These are phyloP conservation scores for Pseudogymnoascus sp. DNA, from an alignment of 2,329 filamentous ascomycete species.

Conservation along the genomic window DNA sequence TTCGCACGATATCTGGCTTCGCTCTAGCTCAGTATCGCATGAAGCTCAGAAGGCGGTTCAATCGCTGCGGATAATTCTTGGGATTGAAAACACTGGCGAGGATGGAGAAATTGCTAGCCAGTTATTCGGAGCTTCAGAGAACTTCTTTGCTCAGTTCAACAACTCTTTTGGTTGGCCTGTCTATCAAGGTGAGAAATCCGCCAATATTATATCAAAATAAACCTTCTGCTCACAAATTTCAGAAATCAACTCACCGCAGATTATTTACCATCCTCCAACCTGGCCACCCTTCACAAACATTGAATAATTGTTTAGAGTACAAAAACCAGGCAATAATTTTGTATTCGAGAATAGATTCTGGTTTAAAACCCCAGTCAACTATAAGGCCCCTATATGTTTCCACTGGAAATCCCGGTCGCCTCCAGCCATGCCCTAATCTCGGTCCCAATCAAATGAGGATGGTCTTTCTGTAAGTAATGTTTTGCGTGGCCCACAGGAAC, in stretches of 20 bases:
- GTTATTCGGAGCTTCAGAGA: neutral
- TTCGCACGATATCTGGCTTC: neutral
- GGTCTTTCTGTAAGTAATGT: slow-evolving; percentile 1
- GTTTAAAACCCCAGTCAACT: neutral
- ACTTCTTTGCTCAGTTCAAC: neutral
- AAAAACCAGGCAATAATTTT: too few species aligned
- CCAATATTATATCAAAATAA: neutral
- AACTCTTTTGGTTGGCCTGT: neutral
- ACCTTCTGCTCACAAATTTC: neutral
- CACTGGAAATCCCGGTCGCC: neutral
- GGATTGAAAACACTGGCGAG: neutral
- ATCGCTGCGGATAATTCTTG: neutral
- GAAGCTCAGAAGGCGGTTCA: neutral
- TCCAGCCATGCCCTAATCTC: neutral
- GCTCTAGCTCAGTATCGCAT: neutral
- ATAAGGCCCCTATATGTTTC: neutral
- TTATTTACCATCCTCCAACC: neutral
- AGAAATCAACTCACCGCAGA: neutral
- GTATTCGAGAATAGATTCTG: neutral
- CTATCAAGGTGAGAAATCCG: neutral
- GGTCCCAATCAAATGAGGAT: slow-evolving; percentile 6
- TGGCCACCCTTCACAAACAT: neutral
- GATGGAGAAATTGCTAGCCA: neutral
- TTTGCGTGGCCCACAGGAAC: neutral
- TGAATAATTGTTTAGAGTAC: neutral